These are phyloP conservation scores for Phaeotremella skinneri DNA, from an alignment of 768 basidiomycete species.

Conservation along the genomic window DNA sequence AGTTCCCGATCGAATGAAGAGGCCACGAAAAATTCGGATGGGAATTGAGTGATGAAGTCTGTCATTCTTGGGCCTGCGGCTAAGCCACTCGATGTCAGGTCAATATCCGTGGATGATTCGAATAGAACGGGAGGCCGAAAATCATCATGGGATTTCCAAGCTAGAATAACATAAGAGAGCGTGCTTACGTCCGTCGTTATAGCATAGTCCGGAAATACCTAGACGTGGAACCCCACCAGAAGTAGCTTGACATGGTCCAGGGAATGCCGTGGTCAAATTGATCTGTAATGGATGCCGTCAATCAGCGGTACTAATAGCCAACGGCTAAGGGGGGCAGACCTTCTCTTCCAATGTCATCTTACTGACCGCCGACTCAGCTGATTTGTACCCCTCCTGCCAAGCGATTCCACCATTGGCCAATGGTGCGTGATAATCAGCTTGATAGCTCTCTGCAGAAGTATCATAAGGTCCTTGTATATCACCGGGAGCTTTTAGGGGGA, in stretches of 20 bases:
- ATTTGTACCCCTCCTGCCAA: slow-evolving; percentile 31
- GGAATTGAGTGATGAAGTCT: slow-evolving; percentile 49
- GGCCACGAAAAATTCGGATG: slow-evolving; percentile 44
- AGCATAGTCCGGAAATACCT: slow-evolving; percentile 41
- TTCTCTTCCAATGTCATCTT: slow-evolving; percentile 48
- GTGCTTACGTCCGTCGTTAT: slow-evolving; percentile 45
- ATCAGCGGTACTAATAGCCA: neutral
- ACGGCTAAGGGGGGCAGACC: slow-evolving; percentile 18
- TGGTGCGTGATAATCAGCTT: slow-evolving; percentile 9
- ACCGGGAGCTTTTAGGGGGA: too few relatives aligned
- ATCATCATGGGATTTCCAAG: neutral
- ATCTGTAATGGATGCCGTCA: slow-evolving; percentile 22
- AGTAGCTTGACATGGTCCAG: slow-evolving; percentile 46
- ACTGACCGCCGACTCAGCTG: slow-evolving; percentile 22
- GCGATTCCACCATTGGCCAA: slow-evolving; percentile 25
- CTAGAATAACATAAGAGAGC: too few relatives aligned
- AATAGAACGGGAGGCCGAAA: neutral
- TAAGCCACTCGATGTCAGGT: neutral
- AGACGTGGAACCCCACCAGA: slow-evolving; percentile 45
- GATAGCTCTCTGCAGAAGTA: neutral
- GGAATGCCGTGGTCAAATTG: slow-evolving; percentile 38
- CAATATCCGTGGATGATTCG: neutral
- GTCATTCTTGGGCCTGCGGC: slow-evolving; percentile 46
- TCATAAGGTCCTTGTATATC: slow-evolving; percentile 1
- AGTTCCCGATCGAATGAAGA: slow-evolving; percentile 66